phyloP scores from a whole-genome alignment of 2,329 filamentous ascomycete genomes.

The Ophiostoma sp. region DNA sequence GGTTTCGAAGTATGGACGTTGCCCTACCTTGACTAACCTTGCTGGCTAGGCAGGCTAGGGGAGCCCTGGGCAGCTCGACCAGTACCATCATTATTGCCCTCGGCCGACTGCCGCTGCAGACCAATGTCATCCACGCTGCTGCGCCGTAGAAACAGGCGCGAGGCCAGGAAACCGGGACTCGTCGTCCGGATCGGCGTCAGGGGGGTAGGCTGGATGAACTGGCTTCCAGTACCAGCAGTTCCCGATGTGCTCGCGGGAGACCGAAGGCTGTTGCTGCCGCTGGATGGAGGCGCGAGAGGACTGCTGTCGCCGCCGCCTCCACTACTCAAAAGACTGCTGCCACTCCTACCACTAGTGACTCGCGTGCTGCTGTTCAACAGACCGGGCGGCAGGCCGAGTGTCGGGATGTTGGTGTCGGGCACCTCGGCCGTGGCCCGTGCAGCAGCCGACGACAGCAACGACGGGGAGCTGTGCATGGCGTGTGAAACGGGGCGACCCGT shows the following conservation, averaged over 20 bases:
- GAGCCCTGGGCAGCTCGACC: background rate
- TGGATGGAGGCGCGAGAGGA: constrained; percentile 16
- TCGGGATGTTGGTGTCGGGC: constrained; percentile 60
- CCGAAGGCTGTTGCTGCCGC: constrained; percentile 34
- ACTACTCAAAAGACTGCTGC: background rate
- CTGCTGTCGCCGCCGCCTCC: background rate
- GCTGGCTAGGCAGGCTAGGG: background rate
- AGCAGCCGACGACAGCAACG: constrained; percentile 37
- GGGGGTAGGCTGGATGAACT: background rate
- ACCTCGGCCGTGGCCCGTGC: constrained; percentile 42
- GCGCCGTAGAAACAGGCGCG: constrained; percentile 47
- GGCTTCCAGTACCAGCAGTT: background rate
- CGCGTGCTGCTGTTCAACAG: constrained; percentile 43
- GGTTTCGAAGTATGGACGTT: background rate
- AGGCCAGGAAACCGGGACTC: constrained; percentile 46
- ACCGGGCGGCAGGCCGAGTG: constrained; percentile 58
- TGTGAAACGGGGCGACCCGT: background rate
- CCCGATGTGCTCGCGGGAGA: constrained; percentile 3
- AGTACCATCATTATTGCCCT: background rate
- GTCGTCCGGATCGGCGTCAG: constrained; percentile 38
- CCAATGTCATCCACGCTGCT: constrained; percentile 49
- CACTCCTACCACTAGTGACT: constrained; percentile 32
- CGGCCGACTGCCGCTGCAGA: background rate
- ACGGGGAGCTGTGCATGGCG: constrained; percentile 21
- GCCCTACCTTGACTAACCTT: background rate